Evolutionary conservation across 2,329 filamentous ascomycete genomes (phyloP), one percentile per base, ranked within the genome.

Genomic region (Aspergillus terreus): DNA sequence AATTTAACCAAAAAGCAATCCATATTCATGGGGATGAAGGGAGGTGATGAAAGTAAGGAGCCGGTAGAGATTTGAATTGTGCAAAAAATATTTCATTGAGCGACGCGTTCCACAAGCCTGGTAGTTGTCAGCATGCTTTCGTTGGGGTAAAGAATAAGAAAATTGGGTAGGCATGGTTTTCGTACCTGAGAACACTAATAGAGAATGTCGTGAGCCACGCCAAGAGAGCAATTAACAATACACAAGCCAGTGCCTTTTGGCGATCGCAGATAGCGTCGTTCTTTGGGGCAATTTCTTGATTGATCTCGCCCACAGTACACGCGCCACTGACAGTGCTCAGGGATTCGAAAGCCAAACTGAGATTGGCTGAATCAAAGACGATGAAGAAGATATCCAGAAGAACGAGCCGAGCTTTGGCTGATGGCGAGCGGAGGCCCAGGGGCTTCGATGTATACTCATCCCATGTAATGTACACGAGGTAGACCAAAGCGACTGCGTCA

Each of bases 381-480:
- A 99, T 96, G 69, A 99, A 99, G 64, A 96, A 86, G 3, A 99
- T 79, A 71, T 99, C 94, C 51, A 96, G 82, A 49, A 99, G 83
- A 54, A 97, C 88, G 46, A 99, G 82, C 12, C 88, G 84, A 58
- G 95, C 88, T 70, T 99, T 99, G 45, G 90, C 87, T 51, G 85
- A 85, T 9, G 90, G 85, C 6, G 85, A 86, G 41, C 95, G 87
- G 54, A 99, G 76, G 1, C 94, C 94, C 17, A 99, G 78, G 19
- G 95, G 94, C 68, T 95, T 95, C 27, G 90, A 90, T 4, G 90
- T 94, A 73, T 96, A 97, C 74, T 99, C 94, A 67, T 99, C 94
- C 75, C 86, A 95, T 21, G 92, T 95, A 75, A 97, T 94, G 73
- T 96, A 97, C 45, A 88, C 76, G 50, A 95, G 87, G 72, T 97